phyloP scores from a whole-genome alignment of 805 yeast genomes.

The Geotrichum ghanense region DNA sequence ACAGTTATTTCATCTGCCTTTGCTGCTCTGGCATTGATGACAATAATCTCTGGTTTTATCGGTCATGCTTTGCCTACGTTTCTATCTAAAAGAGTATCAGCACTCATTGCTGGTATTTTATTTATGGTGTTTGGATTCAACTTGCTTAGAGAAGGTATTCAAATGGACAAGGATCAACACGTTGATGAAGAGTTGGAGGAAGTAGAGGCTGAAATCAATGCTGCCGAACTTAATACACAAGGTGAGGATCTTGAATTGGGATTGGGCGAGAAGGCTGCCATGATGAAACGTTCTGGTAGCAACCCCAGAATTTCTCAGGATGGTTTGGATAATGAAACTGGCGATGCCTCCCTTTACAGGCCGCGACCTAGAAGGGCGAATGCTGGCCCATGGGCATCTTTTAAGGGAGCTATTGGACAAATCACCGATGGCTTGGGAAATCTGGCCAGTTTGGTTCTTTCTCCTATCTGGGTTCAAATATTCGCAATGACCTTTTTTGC shows the following conservation, averaged over 20 bases:
- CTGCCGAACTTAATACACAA: conserved; percentile 41
- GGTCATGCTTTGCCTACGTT: conserved; percentile 87
- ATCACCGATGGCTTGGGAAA: conserved; percentile 34
- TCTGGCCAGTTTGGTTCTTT: conserved; percentile 51
- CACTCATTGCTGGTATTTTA: conserved; percentile 66
- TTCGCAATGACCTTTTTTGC: conserved; percentile 93
- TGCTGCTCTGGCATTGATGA: conserved; percentile 78
- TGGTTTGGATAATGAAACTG: conserved; percentile 24
- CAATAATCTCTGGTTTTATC: conserved; percentile 76
- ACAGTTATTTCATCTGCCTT: conserved; percentile 87
- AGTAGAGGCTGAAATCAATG: conserved; percentile 85
- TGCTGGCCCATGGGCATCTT: conserved; percentile 10
- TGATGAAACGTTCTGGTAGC: conserved; percentile 13
- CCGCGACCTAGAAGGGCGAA: conserved; percentile 10
- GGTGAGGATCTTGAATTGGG: conserved; percentile 55
- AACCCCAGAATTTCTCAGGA: conserved; percentile 21
- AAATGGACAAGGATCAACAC: conserved; percentile 66
- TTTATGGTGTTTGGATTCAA: conserved; percentile 76
- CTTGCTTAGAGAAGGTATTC: conserved; percentile 68
- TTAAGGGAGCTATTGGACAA: conserved; percentile 13
- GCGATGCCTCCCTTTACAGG: conserved; percentile 9
- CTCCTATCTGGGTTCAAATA: conserved; percentile 90
- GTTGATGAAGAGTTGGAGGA: conserved; percentile 94
- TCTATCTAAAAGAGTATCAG: conserved; percentile 69
- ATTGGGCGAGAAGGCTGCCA: conserved; percentile 12